Percentiles rank a stretch among this genome's conserved stretches.
phyloP scores from a whole-genome alignment of 495 filamentous ascomycete species.

The Aspergillus hancockii region DNA sequence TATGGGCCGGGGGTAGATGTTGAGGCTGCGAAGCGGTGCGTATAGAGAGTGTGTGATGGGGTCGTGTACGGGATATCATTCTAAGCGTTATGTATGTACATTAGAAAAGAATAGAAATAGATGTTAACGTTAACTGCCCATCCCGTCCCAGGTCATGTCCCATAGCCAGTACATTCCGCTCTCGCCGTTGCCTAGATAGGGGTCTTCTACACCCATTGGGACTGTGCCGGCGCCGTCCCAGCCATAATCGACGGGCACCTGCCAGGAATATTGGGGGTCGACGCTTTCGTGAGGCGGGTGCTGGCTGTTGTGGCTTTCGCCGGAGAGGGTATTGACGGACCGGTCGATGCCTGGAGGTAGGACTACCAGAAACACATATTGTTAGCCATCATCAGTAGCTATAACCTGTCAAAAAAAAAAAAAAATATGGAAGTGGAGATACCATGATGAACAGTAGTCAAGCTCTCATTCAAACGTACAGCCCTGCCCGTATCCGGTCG shows the following conservation, averaged over 20 bases:
- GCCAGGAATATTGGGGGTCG: not conserved
- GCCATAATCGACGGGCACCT: not conserved
- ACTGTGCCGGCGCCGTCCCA: constrained; percentile 2
- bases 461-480: constrained; percentile 27
- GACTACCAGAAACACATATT: not conserved
- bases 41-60: not conserved
- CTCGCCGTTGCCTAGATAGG: constrained; percentile 13
- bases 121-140: not conserved
- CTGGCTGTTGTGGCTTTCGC: constrained; percentile 3
- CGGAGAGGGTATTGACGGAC: constrained; percentile 2
- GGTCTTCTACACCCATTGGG: constrained; percentile 3
- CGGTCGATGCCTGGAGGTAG: constrained; percentile 15
- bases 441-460: constrained; percentile 31
- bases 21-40: constrained; percentile 12
- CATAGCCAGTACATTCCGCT: constrained; percentile 32
- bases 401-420: not conserved
- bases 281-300: not conserved
- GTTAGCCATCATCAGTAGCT: not conserved
- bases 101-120: not conserved
- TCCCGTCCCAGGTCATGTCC: constrained; percentile 32
- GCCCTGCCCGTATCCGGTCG: constrained; percentile 15
- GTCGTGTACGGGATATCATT: constrained; percentile 7
- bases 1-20: constrained; percentile 31
- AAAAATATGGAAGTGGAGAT: not conserved
- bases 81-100: not conserved